Base-by-base conservation (phyloP, 2,329 filamentous ascomycete species). In the Eurotiales sp. region DNA sequence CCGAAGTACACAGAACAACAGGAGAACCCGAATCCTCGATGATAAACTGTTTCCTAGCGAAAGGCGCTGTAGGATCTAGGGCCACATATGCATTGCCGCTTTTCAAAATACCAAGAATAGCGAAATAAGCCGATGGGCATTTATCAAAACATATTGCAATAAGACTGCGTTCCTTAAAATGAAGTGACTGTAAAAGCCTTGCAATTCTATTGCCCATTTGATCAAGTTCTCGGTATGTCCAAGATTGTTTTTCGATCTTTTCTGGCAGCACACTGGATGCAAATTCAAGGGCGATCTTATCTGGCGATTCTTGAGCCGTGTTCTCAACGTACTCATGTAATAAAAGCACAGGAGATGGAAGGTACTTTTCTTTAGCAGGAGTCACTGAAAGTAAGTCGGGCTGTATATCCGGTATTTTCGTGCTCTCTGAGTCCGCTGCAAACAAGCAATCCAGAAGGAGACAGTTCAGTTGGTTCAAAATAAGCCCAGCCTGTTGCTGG, bases 71-170 rank as follows among this genome's bases (percentile, higher is more conserved):
- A 0, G 87, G 85, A 62, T 95, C 90, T 8, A 95, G 77, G 0
- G 90, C 88, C 14, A 95, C 77, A 65, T 91, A 95, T 1, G 86
- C 82, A 63, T 86, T 91, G 0, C 90, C 90, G 5, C 86, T 82
- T 65, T 95, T 95, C 27, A 95, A 71, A 49, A 93, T 85, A 1
- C 89, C 90, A 1, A 95, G 72, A 34, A 95, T 90, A 0, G 86
- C 80, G 60, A 93, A 88, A 32, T 88, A 91, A 0, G 89, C 90
- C 62, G 92, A 86, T 0, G 90, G 85, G 55, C 86, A 91, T 64
- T 95, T 95, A 51, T 90, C 83, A 61, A 95, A 95, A 62, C 87
- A 90, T 8, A 92, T 78, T 0, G 83, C 88, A 19, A 95, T 75
- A 4, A 91, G 82, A 22, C 72, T 73, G 0, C 87, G 85, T 0